phyloP scores from a whole-genome alignment of 2,329 filamentous ascomycete species.

The Diplodia mutila region DNA sequence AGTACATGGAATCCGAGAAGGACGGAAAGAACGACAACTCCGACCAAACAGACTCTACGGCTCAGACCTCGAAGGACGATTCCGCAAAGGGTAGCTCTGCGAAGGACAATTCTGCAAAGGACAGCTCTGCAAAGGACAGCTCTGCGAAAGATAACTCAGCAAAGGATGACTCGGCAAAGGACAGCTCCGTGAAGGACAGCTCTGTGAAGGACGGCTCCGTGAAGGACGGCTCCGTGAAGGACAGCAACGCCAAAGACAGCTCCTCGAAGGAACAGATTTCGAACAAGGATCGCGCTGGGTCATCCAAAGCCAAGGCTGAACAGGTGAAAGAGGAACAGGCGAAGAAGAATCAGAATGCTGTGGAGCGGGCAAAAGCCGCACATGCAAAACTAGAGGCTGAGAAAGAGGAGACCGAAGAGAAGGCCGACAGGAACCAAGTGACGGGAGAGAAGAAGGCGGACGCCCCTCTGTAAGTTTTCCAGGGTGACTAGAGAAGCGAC shows the following conservation, averaged over 20 bases:
- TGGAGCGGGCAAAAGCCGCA: slow-evolving; percentile 3
- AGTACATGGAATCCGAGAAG: slow-evolving; percentile 51
- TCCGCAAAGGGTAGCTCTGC: not conserved
- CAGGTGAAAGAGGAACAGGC: not conserved
- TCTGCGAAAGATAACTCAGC: not conserved
- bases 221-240: not conserved
- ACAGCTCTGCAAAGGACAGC: not conserved
- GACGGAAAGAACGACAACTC: slow-evolving; percentile 29
- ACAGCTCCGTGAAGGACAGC: not conserved
- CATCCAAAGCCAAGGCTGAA: slow-evolving; percentile 18
- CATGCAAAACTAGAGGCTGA: slow-evolving; percentile 8
- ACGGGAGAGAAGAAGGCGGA: slow-evolving; percentile 17
- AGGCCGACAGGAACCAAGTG: slow-evolving; percentile 4
- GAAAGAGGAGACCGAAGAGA: not conserved
- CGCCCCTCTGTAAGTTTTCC: slow-evolving; percentile 19
- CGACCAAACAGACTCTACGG: slow-evolving; percentile 3
- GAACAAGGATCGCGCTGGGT: not conserved
- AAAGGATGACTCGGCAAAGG: not conserved
- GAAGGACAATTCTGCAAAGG: not conserved
- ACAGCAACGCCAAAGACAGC: not conserved
- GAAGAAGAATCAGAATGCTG: slow-evolving; percentile 10
- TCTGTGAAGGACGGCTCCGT: not conserved
- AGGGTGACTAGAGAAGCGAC: too few relatives aligned
- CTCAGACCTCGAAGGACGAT: not conserved
- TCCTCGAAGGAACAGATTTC: not conserved